phyloP scores from a whole-genome alignment of 2,329 filamentous ascomycete species.

The Colletotrichum aenigma region DNA sequence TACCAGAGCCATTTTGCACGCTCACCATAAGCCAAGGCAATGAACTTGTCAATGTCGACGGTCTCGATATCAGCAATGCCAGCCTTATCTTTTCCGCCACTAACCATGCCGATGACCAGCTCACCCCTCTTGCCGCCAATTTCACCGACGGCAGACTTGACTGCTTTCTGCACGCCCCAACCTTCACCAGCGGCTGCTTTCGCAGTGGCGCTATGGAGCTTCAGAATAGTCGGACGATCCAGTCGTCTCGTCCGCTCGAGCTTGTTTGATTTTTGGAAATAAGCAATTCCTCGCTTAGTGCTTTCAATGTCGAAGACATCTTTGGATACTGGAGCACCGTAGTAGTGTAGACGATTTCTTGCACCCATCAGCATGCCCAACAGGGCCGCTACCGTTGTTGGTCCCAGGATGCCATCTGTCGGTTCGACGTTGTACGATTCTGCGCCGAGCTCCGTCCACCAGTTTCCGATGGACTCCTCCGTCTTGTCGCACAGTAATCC shows the following conservation, averaged over 20 bases:
- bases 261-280: slow-evolving; percentile 91
- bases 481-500: slow-evolving; percentile 93
- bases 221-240: slow-evolving; percentile 82
- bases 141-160: slow-evolving; percentile 94
- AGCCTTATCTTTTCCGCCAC: slow-evolving; percentile 79
- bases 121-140: slow-evolving; percentile 93
- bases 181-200: slow-evolving; percentile 89
- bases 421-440: slow-evolving; percentile 94
- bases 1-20: slow-evolving; percentile 94
- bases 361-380: slow-evolving; percentile 89
- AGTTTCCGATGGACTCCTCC: slow-evolving; percentile 86
- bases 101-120: slow-evolving; percentile 92
- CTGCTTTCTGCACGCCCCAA: slow-evolving; percentile 90
- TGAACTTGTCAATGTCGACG: slow-evolving; percentile 83
- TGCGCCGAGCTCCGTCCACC: slow-evolving; percentile 93
- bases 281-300: slow-evolving; percentile 82
- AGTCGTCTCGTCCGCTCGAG: slow-evolving; percentile 78
- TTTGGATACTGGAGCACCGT: slow-evolving; percentile 83
- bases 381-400: slow-evolving; percentile 87
- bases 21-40: slow-evolving; percentile 79
- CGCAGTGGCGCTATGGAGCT: slow-evolving; percentile 81
- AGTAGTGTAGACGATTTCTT: slow-evolving; percentile 85
- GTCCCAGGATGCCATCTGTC: slow-evolving; percentile 88
- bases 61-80: slow-evolving; percentile 94
- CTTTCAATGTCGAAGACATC: slow-evolving; percentile 87